Percentiles rank a stretch among this genome's conserved stretches.
phyloP scores from a whole-genome alignment of 768 basidiomycete genomes.

The Rhizopogon vinicolor region DNA sequence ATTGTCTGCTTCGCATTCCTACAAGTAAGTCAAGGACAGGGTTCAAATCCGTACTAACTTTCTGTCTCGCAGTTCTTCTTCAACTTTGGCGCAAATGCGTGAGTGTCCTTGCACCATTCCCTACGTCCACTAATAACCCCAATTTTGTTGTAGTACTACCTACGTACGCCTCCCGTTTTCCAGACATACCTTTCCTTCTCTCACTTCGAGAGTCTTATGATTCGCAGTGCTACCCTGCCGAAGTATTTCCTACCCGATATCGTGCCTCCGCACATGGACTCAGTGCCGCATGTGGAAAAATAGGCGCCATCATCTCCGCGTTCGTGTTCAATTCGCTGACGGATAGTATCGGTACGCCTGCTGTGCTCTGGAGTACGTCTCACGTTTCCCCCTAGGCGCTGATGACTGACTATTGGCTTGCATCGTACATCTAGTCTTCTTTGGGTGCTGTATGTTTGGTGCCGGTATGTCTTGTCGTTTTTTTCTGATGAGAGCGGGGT shows the following conservation, averaged over 20 bases:
- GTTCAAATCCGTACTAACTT: background rate
- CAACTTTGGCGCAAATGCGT: slow-evolving; percentile 76
- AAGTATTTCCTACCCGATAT: slow-evolving; percentile 76
- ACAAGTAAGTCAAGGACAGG: slow-evolving; percentile 33
- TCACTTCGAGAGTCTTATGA: background rate
- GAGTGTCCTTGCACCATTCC: slow-evolving; percentile 13
- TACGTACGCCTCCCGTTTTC: slow-evolving; percentile 32
- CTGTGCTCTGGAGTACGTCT: slow-evolving; percentile 66
- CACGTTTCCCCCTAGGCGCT: slow-evolving; percentile 1
- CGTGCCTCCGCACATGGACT: slow-evolving; percentile 71
- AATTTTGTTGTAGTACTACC: slow-evolving; percentile 35
- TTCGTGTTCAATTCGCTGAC: slow-evolving; percentile 67
- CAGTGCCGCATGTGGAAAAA: slow-evolving; percentile 68
- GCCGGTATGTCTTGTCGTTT: slow-evolving; percentile 30
- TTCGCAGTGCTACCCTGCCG: slow-evolving; percentile 63
- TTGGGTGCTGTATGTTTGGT: slow-evolving; percentile 56
- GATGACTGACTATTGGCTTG: background rate
- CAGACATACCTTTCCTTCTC: background rate
- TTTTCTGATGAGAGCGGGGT: background rate
- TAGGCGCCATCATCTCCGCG: slow-evolving; percentile 72
- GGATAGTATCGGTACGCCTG: slow-evolving; percentile 54
- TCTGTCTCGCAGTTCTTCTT: slow-evolving; percentile 56
- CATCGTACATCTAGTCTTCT: slow-evolving; percentile 45
- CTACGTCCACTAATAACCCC: background rate
- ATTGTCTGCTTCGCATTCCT: slow-evolving; percentile 69